Conservation (phyloP, 2,329 filamentous ascomycete species). For the Nemania abortiva region DNA sequence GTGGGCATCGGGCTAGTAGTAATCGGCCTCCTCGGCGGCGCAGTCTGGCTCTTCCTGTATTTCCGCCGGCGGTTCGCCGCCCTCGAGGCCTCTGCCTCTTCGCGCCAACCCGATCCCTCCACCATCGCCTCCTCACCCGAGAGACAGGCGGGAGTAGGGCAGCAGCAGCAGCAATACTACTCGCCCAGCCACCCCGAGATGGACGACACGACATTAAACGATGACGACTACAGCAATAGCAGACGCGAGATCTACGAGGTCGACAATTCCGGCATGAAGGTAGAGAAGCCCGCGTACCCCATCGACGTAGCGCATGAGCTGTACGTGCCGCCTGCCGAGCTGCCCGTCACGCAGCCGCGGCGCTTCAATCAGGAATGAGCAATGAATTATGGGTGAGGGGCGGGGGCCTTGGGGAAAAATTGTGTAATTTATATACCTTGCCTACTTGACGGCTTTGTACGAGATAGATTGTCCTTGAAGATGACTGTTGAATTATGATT, state of each 20-base stretch:
- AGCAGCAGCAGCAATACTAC: neutral
- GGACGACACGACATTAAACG: neutral
- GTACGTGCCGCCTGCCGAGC: conserved; percentile 8
- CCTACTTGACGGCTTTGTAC: neutral
- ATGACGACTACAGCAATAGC: neutral
- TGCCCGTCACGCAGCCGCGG: neutral
- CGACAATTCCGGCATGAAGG: neutral
- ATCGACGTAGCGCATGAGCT: conserved; percentile 2
- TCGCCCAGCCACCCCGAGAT: neutral
- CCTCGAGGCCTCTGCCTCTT: conserved; percentile 12
- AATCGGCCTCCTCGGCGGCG: neutral
- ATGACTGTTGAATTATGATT: neutral
- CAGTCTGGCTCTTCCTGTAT: conserved; percentile 1
- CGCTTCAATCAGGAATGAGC: neutral
- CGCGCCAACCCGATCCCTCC: no score
- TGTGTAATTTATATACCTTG: neutral
- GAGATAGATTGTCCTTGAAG: neutral
- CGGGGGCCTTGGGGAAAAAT: neutral
- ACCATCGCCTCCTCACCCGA: neutral
- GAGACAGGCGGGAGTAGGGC: neutral
- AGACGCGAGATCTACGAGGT: neutral
- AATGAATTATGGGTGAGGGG: neutral
- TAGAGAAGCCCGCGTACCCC: conserved; percentile 1
- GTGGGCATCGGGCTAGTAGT: neutral
- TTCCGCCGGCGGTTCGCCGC: conserved; percentile 15